Base-by-base conservation (phyloP, 2,329 filamentous ascomycete species). In the Thyridium curvatum region DNA sequence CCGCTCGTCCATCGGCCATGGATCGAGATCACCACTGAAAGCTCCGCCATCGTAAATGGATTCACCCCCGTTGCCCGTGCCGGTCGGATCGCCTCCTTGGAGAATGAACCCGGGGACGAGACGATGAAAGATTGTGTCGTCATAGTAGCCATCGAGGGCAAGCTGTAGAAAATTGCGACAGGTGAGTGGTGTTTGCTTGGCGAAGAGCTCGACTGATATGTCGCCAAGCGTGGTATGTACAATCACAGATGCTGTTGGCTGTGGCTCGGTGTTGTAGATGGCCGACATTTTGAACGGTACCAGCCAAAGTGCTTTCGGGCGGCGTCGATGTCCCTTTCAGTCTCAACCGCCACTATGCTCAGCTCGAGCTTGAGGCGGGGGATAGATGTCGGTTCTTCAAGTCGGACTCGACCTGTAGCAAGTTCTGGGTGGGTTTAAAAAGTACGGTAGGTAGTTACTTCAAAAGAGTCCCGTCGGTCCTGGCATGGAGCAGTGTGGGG, bases 111-210 rank as follows among this genome's bases (percentile, higher is more conserved):
- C 86, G 0, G 90, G 87, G 0, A 95, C 82, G 6, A 97, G 72
- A 17, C 93, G 86, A 66, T 98, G 93, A 66, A 98, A 98, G 45
- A 93, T 82, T 0, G 90, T 96, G 56, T 84, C 82, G 52, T 88
- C 83, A 68, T 97, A 98, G 69, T 97, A 97, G 50, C 89, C 89
- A 58, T 98, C 90, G 50, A 96, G 77, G 57, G 87, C 93, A 55
- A 90, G 84, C 61, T 98, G 93, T 30, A 98, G 75, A 64, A 98
- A 98, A 68, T 96, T 97, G 51, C 91, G 88, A 56, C 84, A 89
- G 18, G 93, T 85, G 45, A 96, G 72, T 8, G 93, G 93, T 1
- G 87, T 85, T 64, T 98, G 93, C 57, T 93, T 93, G 14, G 90
- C 90, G 70, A 95, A 98, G 41, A 98, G 81, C 62, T 95, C 88